phyloP scores from a whole-genome alignment of 2,329 filamentous ascomycete species.

The Emmonsia crescens region DNA sequence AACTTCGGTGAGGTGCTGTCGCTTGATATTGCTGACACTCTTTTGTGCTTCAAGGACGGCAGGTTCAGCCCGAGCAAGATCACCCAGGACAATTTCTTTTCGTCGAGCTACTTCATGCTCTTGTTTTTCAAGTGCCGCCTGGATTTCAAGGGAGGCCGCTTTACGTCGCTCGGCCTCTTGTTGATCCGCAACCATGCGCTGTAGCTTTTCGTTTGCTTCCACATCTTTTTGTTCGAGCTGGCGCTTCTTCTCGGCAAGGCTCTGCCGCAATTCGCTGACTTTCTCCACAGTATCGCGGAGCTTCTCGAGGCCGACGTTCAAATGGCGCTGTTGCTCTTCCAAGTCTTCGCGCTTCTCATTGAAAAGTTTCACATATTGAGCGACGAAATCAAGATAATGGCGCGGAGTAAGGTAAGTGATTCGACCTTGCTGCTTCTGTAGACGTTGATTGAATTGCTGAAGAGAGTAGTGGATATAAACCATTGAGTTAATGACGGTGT shows the following conservation, averaged over 20 bases:
- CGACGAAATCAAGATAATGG: slow-evolving; percentile 96
- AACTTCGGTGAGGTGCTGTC: slow-evolving; percentile 92
- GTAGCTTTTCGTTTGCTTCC: slow-evolving; percentile 93
- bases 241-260: slow-evolving; percentile 85
- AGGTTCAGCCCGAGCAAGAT: slow-evolving; percentile 83
- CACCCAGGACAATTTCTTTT: slow-evolving; percentile 71
- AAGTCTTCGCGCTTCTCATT: slow-evolving; percentile 97
- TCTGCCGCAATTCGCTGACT: slow-evolving; percentile 81
- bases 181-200: slow-evolving; percentile 94
- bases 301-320: slow-evolving; percentile 97
- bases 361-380: slow-evolving; percentile 94
- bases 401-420: slow-evolving; percentile 88
- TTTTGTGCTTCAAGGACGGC: slow-evolving; percentile 87
- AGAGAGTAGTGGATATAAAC: slow-evolving; percentile 97
- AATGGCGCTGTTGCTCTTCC: slow-evolving; percentile 94
- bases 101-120: slow-evolving; percentile 77
- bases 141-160: slow-evolving; percentile 76
- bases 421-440: slow-evolving; percentile 85
- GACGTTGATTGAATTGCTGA: slow-evolving; percentile 74
- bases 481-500: slow-evolving; percentile 94
- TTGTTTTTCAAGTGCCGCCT: slow-evolving; percentile 75
- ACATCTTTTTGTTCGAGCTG: slow-evolving; percentile 88
- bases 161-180: slow-evolving; percentile 88
- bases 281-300: slow-evolving; percentile 94
- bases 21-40: slow-evolving; percentile 97